Conservation (phyloP, 257 asterid genomes). For the Solanum boliviense region DNA sequence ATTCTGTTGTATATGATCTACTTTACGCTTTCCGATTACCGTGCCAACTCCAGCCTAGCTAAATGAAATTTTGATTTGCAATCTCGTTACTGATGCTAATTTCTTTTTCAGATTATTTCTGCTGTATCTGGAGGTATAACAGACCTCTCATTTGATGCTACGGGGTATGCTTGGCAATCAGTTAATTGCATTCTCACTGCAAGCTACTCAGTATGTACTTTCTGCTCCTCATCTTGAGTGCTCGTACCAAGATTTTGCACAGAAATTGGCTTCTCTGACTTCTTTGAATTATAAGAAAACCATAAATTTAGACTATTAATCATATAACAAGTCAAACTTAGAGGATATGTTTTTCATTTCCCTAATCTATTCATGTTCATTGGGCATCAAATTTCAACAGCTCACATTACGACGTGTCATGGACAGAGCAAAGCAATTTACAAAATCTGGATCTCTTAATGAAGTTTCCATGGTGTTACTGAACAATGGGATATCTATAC, state of each 20-base stretch:
- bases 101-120: slow-evolving; percentile 22
- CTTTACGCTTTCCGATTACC: background rate
- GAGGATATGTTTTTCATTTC: background rate
- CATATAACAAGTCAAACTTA: background rate
- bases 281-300: background rate
- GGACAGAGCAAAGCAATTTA: slow-evolving; percentile 39
- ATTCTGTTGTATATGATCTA: background rate
- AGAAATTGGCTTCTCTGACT: background rate
- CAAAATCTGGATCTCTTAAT: slow-evolving; percentile 42
- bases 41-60: background rate
- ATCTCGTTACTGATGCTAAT: background rate
- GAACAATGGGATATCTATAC: slow-evolving; percentile 34
- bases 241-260: background rate
- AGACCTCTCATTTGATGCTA: slow-evolving; percentile 31
- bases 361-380: background rate
- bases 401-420: slow-evolving; percentile 37
- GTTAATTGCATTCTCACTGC: slow-evolving; percentile 37
- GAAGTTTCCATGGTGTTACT: slow-evolving; percentile 46
- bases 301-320: background rate
- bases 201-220: slow-evolving; percentile 33
- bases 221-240: background rate
- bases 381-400: slow-evolving; percentile 14
- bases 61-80: background rate
- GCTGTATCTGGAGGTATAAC: slow-evolving; percentile 42
- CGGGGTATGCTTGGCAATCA: slow-evolving; percentile 35